A percentile compares a stretch with the other conserved stretches of the same genome.
phyloP scores from a whole-genome alignment of 2,329 filamentous ascomycete genomes.

The Sporothrix curviconia region DNA sequence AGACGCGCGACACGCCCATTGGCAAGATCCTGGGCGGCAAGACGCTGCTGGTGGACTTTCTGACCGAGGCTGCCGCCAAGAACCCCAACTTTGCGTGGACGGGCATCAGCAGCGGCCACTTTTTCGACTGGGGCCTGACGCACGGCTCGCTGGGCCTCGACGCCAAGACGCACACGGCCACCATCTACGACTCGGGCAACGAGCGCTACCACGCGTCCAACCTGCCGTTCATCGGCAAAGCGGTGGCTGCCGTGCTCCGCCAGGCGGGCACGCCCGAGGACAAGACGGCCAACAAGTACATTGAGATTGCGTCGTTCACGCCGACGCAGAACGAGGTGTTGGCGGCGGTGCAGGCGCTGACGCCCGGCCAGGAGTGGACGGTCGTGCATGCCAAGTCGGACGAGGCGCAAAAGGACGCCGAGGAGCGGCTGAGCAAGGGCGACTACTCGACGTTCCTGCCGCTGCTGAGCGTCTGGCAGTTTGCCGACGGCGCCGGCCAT shows the following conservation, averaged over 20 bases:
- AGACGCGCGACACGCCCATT: constrained; percentile 15
- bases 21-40: constrained; percentile 31
- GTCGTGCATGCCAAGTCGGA: constrained; percentile 32
- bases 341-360: constrained; percentile 44
- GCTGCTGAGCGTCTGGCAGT: constrained; percentile 28
- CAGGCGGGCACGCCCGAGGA: constrained; percentile 23
- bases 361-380: constrained; percentile 41
- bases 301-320: constrained; percentile 49
- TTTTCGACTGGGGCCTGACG: constrained; percentile 38
- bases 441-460: constrained; percentile 30
- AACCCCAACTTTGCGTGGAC: constrained; percentile 24
- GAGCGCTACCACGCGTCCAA: constrained; percentile 22
- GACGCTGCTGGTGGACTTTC: constrained; percentile 33
- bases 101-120: constrained; percentile 24
- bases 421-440: constrained; percentile 35
- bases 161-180: constrained; percentile 40
- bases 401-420: constrained; percentile 32
- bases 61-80: constrained; percentile 12
- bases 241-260: constrained; percentile 23
- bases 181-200: constrained; percentile 27
- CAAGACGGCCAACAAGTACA: constrained; percentile 40
- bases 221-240: constrained; percentile 24
- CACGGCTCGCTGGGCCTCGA: constrained; percentile 40
- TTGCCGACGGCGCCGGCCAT: constrained; percentile 30
- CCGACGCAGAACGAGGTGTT: constrained; percentile 54